Evolutionary conservation across 1,139 yeast species (phyloP).

Genomic region (Geotrichum europaeum): DNA sequence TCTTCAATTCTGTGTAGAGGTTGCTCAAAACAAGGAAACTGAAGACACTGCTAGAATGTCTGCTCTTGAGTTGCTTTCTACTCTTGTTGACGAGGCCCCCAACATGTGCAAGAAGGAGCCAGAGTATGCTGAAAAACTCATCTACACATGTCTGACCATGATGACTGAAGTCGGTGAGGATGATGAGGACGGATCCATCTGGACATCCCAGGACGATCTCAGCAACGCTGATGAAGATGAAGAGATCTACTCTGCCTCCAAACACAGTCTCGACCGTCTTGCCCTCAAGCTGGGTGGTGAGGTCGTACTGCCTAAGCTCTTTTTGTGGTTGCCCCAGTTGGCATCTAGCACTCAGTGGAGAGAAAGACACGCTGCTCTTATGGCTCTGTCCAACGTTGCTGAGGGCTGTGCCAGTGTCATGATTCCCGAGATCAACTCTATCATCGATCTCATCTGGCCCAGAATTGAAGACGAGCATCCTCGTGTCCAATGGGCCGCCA

Average conservation of each 20-base stretch:
- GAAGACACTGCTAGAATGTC: conserved; percentile 77
- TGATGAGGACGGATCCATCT: conserved; percentile 73
- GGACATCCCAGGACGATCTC: conserved; percentile 78
- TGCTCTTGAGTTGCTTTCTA: conserved; percentile 79
- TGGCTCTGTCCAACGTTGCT: conserved; percentile 95
- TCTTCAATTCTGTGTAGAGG: conserved; percentile 74
- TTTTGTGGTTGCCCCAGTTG: conserved; percentile 83
- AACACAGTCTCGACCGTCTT: conserved; percentile 87
- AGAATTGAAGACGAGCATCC: conserved; percentile 76
- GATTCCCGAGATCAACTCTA: conserved; percentile 71
- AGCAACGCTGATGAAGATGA: conserved; percentile 81
- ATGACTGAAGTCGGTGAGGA: conserved; percentile 90
- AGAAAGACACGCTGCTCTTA: conserved; percentile 91
- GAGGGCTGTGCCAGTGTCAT: conserved; percentile 94
- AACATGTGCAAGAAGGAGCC: conserved; percentile 85
- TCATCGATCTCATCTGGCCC: conserved; percentile 80
- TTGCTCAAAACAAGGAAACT: conserved; percentile 72
- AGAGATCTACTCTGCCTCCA: conserved; percentile 82
- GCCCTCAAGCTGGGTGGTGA: conserved; percentile 80
- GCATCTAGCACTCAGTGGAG: conserved; percentile 74
- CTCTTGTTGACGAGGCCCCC: conserved; percentile 91
- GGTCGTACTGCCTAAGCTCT: conserved; percentile 75
- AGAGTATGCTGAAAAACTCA: conserved; percentile 64
- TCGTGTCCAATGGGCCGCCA: conserved; percentile 94
- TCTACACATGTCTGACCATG: conserved; percentile 69